These are phyloP conservation scores for Leersia perrieri DNA, from an alignment of 176 grass and related monocot genomes.

Conservation along the genomic window DNA sequence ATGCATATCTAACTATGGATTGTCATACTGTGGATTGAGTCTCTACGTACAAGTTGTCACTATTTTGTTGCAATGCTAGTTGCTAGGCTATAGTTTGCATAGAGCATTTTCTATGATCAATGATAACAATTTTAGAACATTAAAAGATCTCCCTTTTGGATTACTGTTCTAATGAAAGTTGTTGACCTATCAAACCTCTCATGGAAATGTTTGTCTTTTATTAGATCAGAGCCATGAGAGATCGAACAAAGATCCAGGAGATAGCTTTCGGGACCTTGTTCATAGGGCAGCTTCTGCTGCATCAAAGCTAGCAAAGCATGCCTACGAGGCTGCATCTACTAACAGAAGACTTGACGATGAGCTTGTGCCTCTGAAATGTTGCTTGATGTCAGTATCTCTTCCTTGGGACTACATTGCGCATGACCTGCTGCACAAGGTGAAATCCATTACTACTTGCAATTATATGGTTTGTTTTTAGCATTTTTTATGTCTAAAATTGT, in stretches of 20 bases:
- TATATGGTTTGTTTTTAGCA: neutral
- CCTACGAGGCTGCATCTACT: slow-evolving; percentile 54
- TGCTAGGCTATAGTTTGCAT: neutral
- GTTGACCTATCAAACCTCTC: neutral
- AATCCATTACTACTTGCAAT: neutral
- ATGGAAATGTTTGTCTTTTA: slow-evolving; percentile 5
- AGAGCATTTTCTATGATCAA: neutral
- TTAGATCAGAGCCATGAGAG: slow-evolving; percentile 69
- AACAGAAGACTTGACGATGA: slow-evolving; percentile 46
- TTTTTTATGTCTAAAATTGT: slow-evolving; percentile 1
- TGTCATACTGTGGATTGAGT: neutral
- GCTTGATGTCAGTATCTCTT: slow-evolving; percentile 91
- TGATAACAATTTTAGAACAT: neutral
- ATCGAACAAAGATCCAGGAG: slow-evolving; percentile 50
- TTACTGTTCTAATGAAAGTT: slow-evolving; percentile 11
- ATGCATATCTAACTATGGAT: neutral
- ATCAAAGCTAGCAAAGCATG: slow-evolving; percentile 73
- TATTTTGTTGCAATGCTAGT: neutral
- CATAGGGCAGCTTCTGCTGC: slow-evolving; percentile 75
- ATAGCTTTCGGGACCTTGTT: slow-evolving; percentile 60
- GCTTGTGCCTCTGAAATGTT: slow-evolving; percentile 86
- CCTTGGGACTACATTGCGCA: slow-evolving; percentile 86
- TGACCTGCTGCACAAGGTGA: slow-evolving; percentile 85
- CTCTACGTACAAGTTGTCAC: neutral
- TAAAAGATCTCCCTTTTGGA: neutral